A percentile compares a stretch with the other conserved stretches of the same genome.
Evolutionary conservation across 1,284 basidiomycete genomes (phyloP).

Genomic region (Baeospora myosura): DNA sequence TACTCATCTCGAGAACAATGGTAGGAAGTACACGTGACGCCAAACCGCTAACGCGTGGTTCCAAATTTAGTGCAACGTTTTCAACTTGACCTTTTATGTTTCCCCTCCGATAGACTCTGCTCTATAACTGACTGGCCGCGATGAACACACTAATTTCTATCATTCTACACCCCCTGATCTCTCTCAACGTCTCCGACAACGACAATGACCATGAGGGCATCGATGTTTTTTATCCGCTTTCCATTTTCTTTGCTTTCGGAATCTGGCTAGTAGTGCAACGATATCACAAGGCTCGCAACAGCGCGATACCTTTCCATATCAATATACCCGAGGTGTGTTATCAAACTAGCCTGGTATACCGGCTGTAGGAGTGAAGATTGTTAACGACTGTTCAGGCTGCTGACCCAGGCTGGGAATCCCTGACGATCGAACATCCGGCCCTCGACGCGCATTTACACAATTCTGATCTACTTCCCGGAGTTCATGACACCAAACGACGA

Average conservation of each 20-base stretch:
- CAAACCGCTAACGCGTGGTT: background rate
- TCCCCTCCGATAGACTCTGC: background rate
- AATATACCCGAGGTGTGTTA: constrained; percentile 50
- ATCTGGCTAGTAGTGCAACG: constrained; percentile 71
- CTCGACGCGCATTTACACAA: constrained; percentile 23
- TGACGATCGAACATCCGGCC: constrained; percentile 46
- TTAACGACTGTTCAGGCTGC: constrained; percentile 32
- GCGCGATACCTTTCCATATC: constrained; percentile 58
- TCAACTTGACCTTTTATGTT: background rate
- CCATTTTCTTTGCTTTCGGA: constrained; percentile 62
- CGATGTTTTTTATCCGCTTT: constrained; percentile 49
- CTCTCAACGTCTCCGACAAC: constrained; percentile 38
- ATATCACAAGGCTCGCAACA: constrained; percentile 65
- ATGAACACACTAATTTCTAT: constrained; percentile 41
- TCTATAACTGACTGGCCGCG: background rate
- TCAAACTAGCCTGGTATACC: constrained; percentile 1
- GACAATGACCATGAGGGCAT: constrained; percentile 39
- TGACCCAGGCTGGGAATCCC: constrained; percentile 51
- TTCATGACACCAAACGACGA: constrained; percentile 42
- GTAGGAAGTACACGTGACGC: background rate
- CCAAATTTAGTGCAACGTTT: background rate
- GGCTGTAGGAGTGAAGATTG: no score
- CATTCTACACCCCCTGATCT: constrained; percentile 43
- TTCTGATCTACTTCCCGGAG: constrained; percentile 29
- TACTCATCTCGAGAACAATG: no score